Base-by-base conservation (phyloP, 306 rosid genomes). In the Prunus mume region DNA sequence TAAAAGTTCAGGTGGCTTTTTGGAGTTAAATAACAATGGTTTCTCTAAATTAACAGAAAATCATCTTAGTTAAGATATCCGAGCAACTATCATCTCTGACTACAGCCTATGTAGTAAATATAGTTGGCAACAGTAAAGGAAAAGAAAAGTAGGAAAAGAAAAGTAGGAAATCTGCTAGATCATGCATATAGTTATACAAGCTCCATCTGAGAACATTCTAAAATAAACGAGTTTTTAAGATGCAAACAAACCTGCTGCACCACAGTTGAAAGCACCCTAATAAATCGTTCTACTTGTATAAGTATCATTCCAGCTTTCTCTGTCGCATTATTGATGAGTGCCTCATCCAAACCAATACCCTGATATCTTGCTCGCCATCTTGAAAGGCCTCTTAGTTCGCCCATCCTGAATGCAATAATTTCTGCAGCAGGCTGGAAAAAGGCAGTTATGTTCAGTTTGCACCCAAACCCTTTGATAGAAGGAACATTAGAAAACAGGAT, bases 271-370 rank as follows among this genome's bases (percentile, higher is more conserved):
- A 92, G 95, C 90, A 90, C 86, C 93, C 88, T 89, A 91, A 90
- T 84, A 89, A 90, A 92, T 79, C 97, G 87, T 84, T 94, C 96
- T 75, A 92, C 91, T 88, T 94, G 98, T 77, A 94, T 90, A 81
- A 94, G 93, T 73, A 94, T 87, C 93, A 89, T 94, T 81, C 98
- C 98, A 75, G 92, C 96, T 82, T 86, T 90, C 86, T 94, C 98
- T 60, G 89, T 87, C 22, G 97, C 96, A 71, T 81, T 75, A 80
- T 77, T 85, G 73, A 94, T 81, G 65, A 94, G 97, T 49, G 83
- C 86, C 86, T 90, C 97, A 77, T 94, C 93, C 81, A 94, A 84
- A 83, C 98, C 98, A 79, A 94, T 88, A 77, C 80, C 74, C 54
- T 84, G 84, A 86, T 87, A 94, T 54, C 96, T 91, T 66, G 95